Percentiles rank a stretch among this genome's conserved stretches.
Conservation (phyloP, 179 eudicot genomes). For the Monotropa hypopitys region DNA sequence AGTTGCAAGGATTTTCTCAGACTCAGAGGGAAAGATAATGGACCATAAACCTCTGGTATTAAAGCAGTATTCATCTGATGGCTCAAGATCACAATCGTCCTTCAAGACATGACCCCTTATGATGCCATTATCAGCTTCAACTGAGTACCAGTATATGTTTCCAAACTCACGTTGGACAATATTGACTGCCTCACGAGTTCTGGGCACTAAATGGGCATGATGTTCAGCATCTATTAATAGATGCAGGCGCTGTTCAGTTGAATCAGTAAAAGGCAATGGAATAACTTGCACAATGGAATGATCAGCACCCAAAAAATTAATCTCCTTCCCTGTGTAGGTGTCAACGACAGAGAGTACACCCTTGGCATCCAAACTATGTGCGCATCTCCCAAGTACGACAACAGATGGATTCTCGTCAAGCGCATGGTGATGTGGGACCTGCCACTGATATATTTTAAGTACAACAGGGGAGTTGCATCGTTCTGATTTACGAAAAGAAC, state of each 20-base stretch:
- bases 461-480: slow-evolving; percentile 55
- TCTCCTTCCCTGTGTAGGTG: slow-evolving; percentile 64
- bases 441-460: slow-evolving; percentile 76
- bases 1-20: slow-evolving; percentile 79
- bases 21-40: slow-evolving; percentile 63
- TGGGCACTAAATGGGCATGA: slow-evolving; percentile 69
- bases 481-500: slow-evolving; percentile 57
- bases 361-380: slow-evolving; percentile 37
- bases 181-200: slow-evolving; percentile 56
- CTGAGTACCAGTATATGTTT: slow-evolving; percentile 87
- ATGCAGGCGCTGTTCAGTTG: slow-evolving; percentile 81
- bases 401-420: slow-evolving; percentile 87
- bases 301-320: slow-evolving; percentile 26
- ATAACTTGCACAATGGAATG: slow-evolving; percentile 78
- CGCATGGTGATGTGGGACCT: slow-evolving; percentile 95
- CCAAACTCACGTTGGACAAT: slow-evolving; percentile 54
- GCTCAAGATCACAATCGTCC: slow-evolving; percentile 37
- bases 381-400: slow-evolving; percentile 85
- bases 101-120: slow-evolving; percentile 68
- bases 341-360: slow-evolving; percentile 79
- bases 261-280: slow-evolving; percentile 77
- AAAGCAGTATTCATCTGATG: slow-evolving; percentile 60
- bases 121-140: slow-evolving; percentile 55
- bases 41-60: slow-evolving; percentile 71
- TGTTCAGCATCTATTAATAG: slow-evolving; percentile 50